Percentiles rank a stretch among this genome's conserved stretches.
Evolutionary conservation across 176 grass and related monocot genomes (phyloP).

Genomic region (Oryza glaberrima): DNA sequence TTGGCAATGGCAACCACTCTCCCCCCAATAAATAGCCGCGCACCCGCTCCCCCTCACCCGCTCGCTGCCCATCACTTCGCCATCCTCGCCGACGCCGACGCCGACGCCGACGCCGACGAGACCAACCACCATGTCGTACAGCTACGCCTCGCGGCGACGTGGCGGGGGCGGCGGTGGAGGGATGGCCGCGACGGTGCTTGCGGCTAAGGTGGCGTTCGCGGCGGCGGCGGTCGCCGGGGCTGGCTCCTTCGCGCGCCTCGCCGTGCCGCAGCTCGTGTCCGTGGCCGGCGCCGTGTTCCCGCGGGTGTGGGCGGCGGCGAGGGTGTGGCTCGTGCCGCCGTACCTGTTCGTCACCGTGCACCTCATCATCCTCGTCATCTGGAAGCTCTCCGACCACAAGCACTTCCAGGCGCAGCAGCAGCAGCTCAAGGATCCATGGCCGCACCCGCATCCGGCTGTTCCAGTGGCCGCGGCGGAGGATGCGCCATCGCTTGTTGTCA

Average conservation of each 20-base stretch:
- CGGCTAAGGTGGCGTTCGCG: slow-evolving; percentile 57
- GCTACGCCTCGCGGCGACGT: slow-evolving; percentile 26
- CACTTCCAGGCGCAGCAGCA: slow-evolving; percentile 35
- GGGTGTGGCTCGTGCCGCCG: slow-evolving; percentile 59
- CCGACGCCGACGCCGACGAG: not conserved
- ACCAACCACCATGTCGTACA: slow-evolving; percentile 33
- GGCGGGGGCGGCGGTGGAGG: slow-evolving; percentile 3
- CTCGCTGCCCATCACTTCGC: slow-evolving; percentile 4
- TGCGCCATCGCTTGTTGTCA: not conserved
- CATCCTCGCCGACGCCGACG: slow-evolving; percentile 19
- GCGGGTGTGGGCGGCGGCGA: slow-evolving; percentile 42
- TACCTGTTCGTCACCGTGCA: slow-evolving; percentile 91
- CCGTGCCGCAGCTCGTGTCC: slow-evolving; percentile 46
- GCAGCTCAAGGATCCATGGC: slow-evolving; percentile 30
- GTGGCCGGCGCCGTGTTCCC: slow-evolving; percentile 44
- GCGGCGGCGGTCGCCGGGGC: slow-evolving; percentile 35
- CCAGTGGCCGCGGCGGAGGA: not conserved
- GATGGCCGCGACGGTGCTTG: slow-evolving; percentile 30
- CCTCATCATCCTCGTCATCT: slow-evolving; percentile 96
- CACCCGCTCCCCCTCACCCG: not conserved
- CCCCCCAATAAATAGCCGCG: slow-evolving; percentile 43
- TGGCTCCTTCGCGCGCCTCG: slow-evolving; percentile 29
- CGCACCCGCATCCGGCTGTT: not conserved
- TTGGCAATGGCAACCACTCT: not conserved
- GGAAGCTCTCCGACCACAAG: slow-evolving; percentile 90